These are phyloP conservation scores for Blepharisma stoltei DNA, from an alignment of 73 alveolate species.

Conservation along the genomic window DNA sequence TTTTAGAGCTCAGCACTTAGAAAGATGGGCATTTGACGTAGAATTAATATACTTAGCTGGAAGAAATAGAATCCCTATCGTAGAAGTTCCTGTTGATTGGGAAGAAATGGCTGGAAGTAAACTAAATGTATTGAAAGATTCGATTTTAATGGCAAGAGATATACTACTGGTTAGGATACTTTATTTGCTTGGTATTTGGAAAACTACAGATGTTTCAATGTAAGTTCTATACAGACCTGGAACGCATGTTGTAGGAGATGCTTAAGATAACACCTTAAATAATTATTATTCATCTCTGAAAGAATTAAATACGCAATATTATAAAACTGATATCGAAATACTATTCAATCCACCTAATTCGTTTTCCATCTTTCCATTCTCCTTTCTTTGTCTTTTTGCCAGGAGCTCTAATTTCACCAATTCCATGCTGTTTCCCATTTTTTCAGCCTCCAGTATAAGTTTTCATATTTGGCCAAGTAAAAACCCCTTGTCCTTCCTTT, in stretches of 20 bases:
- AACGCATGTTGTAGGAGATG: not conserved
- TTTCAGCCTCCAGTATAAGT: slow-evolving; percentile 45
- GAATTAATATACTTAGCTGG: slow-evolving; percentile 74
- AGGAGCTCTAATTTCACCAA: slow-evolving; percentile 36
- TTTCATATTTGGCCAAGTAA: slow-evolving; percentile 48
- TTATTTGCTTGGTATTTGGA: slow-evolving; percentile 48
- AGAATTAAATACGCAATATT: no score
- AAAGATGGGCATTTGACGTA: slow-evolving; percentile 96
- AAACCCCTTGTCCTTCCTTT: slow-evolving; percentile 54
- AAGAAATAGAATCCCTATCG: slow-evolving; percentile 57
- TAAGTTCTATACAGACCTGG: slow-evolving; percentile 3
- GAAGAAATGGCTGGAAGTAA: slow-evolving; percentile 87
- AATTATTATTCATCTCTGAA: no score
- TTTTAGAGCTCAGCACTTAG: slow-evolving; percentile 76
- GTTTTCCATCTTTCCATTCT: slow-evolving; percentile 48
- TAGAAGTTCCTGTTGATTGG: slow-evolving; percentile 87
- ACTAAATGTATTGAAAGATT: slow-evolving; percentile 75
- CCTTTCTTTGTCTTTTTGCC: slow-evolving; percentile 38
- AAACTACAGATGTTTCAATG: slow-evolving; percentile 30
- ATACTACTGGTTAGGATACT: slow-evolving; percentile 62
- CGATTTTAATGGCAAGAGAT: slow-evolving; percentile 82
- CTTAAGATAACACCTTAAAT: no score
- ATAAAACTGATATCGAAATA: no score
- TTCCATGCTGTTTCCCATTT: slow-evolving; percentile 56
- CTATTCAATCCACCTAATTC: slow-evolving; percentile 26